Evolutionary conservation across 2,329 filamentous ascomycete genomes (phyloP), one percentile per base, ranked within the genome.

Genomic region (Amauroascus verrucosus): DNA sequence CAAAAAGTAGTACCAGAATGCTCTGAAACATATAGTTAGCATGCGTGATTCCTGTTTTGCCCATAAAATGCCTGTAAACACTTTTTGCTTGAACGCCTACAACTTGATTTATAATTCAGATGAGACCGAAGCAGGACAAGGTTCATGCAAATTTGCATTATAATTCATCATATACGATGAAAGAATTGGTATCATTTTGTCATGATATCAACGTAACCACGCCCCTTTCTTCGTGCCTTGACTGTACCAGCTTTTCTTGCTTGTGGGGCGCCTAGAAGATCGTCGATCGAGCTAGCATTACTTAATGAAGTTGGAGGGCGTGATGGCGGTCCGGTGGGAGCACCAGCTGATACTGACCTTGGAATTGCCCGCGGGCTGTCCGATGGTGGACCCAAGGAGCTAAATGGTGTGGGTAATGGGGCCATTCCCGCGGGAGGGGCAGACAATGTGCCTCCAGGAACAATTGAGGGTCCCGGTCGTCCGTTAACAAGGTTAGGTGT

Each of bases 201-300:
- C 89, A 97, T 96, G 56, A 98, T 88, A 77, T 98, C 93, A 28
- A 98, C 84, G 75, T 98, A 98, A 26, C 90, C 77, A 28, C 88
- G 85, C 20, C 84, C 82, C 76, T 89, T 95, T 75, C 88, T 88
- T 63, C 80, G 75, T 68, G 85, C 88, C 67, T 81, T 86, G 64
- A 77, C 77, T 4, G 76, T 73, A 62, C 66, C 70, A 1, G 77
- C 78, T 56, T 86, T 90, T 58, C 86, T 79, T 16, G 85, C 79
- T 28, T 77, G 80, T 2, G 85, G 81, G 3, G 85, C 83, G 4
- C 87, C 87, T 20, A 98, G 74, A 58, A 98, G 74, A 67, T 98
- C 93, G 63, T 98, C 93, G 64, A 98, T 94, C 62, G 86, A 93
- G 69, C 84, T 94, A n/a, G 88, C 88, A 64, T 88, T 88, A 69